Conservation (phyloP, 2,329 filamentous ascomycete genomes). For the Graphilbum ipis-grandicollis region DNA sequence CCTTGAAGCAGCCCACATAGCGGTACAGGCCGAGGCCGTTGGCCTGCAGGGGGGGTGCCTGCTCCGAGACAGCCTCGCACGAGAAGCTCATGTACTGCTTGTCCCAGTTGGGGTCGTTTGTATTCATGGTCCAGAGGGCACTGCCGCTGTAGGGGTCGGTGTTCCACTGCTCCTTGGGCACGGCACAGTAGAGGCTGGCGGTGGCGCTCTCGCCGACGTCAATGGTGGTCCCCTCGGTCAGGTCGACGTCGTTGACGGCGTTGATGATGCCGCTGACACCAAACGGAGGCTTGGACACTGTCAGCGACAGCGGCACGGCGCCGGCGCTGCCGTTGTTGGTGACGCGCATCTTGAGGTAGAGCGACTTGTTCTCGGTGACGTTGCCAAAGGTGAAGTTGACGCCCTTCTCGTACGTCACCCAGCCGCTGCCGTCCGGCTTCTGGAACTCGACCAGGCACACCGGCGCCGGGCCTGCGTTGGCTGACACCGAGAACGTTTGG, state of each 20-base stretch:
- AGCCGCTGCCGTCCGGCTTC: conserved; percentile 28
- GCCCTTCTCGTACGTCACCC: conserved; percentile 26
- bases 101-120: conserved; percentile 31
- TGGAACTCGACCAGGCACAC: conserved; percentile 37
- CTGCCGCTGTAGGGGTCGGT: conserved; percentile 27
- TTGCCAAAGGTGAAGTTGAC: conserved; percentile 35
- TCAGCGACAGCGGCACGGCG: conserved; percentile 32
- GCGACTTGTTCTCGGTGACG: conserved; percentile 32
- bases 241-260: conserved; percentile 35
- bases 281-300: conserved; percentile 44
- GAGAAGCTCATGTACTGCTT: conserved; percentile 34
- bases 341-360: conserved; percentile 30
- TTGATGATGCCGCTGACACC: conserved; percentile 34
- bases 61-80: conserved; percentile 33
- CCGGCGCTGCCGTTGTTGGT: conserved; percentile 34
- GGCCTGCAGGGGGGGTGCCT: conserved; percentile 28
- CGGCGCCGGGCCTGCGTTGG: conserved; percentile 29
- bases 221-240: conserved; percentile 37
- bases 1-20: conserved; percentile 36
- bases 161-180: conserved; percentile 40
- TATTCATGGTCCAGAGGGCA: conserved; percentile 38
- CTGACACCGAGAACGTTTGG: conserved; percentile 28
- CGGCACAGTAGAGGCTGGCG: conserved; percentile 35
- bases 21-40: conserved; percentile 29
- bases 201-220: conserved; percentile 30